A percentile compares a stretch with the other conserved stretches of the same genome.
These are phyloP conservation scores for Phytophthora sojae DNA, from an alignment of 352 stramenopile species.

Conservation along the genomic window DNA sequence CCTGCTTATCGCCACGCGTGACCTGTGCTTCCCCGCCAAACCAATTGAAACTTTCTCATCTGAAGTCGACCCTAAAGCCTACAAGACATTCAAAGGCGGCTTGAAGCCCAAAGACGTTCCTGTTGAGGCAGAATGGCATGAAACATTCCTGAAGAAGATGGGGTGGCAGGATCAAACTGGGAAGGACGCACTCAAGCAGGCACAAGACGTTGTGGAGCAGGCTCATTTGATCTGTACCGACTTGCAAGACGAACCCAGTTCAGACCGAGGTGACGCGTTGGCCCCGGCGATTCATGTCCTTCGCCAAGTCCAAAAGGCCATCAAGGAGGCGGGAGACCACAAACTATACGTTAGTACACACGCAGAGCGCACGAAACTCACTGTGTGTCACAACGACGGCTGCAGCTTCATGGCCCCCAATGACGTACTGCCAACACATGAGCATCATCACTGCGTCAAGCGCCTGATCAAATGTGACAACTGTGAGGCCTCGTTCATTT, in stretches of 20 bases:
- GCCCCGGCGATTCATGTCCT: slow-evolving; percentile 38
- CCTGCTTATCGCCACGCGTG: slow-evolving; percentile 54
- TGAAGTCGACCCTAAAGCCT: slow-evolving; percentile 1
- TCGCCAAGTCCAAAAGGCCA: slow-evolving; percentile 42
- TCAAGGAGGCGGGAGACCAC: slow-evolving; percentile 56
- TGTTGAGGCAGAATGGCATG: slow-evolving; percentile 62
- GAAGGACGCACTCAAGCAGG: slow-evolving; percentile 46
- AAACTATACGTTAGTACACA: slow-evolving; percentile 59
- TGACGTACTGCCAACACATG: slow-evolving; percentile 65
- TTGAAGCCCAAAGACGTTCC: slow-evolving; percentile 6
- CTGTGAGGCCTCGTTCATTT: slow-evolving; percentile 46
- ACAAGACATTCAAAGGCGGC: not conserved
- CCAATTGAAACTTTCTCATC: slow-evolving; percentile 41
- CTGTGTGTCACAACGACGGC: slow-evolving; percentile 47
- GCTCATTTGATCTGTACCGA: slow-evolving; percentile 30
- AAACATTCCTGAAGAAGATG: slow-evolving; percentile 55
- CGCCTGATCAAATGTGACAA: slow-evolving; percentile 62
- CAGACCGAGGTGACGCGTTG: slow-evolving; percentile 23
- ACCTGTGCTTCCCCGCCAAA: slow-evolving; percentile 36
- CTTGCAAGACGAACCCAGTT: slow-evolving; percentile 27
- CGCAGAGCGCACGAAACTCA: slow-evolving; percentile 48
- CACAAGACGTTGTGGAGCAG: slow-evolving; percentile 25
- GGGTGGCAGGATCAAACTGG: slow-evolving; percentile 37
- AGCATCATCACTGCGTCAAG: slow-evolving; percentile 65
- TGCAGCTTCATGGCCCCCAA: slow-evolving; percentile 60